Percentiles rank a stretch among this genome's conserved stretches.
Evolutionary conservation across 192 early-diverging fungal genomes (phyloP).

Genomic region (Coemansia pectinata): DNA sequence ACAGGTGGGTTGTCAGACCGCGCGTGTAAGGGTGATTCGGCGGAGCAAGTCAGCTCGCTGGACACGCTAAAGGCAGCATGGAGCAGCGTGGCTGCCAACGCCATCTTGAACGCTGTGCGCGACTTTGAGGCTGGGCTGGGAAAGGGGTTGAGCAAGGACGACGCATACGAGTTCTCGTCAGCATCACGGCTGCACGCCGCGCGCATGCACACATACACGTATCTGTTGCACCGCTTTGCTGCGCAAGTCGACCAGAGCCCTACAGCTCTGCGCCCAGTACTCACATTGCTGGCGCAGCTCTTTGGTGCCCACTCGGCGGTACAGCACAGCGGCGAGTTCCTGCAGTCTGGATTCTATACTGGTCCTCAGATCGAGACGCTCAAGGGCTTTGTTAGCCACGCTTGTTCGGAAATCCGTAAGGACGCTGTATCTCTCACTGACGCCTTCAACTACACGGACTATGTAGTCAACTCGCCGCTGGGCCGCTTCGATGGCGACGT

Average conservation of each 20-base stretch:
- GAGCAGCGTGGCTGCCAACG: slow-evolving; percentile 79
- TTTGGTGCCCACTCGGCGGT: slow-evolving; percentile 83
- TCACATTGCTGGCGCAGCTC: slow-evolving; percentile 72
- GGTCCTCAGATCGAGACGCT: slow-evolving; percentile 71
- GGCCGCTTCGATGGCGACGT: slow-evolving; percentile 85
- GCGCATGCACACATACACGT: slow-evolving; percentile 83
- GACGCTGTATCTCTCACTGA: slow-evolving; percentile 85
- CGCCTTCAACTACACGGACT: slow-evolving; percentile 87
- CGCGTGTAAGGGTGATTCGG: slow-evolving; percentile 30
- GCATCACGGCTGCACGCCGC: slow-evolving; percentile 79
- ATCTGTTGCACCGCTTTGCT: slow-evolving; percentile 82
- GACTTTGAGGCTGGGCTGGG: slow-evolving; percentile 71
- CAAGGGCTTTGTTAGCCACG: slow-evolving; percentile 61
- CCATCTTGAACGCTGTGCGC: slow-evolving; percentile 77
- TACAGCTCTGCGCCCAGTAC: slow-evolving; percentile 59
- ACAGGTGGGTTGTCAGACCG: slow-evolving; percentile 16
- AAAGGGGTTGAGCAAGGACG: slow-evolving; percentile 70
- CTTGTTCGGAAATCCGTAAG: slow-evolving; percentile 71
- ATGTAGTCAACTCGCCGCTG: slow-evolving; percentile 85
- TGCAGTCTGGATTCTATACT: slow-evolving; percentile 82
- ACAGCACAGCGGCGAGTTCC: slow-evolving; percentile 81
- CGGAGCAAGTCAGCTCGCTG: slow-evolving; percentile 50
- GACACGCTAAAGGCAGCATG: slow-evolving; percentile 75
- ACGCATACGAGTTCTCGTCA: slow-evolving; percentile 87
- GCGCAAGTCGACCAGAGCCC: slow-evolving; percentile 71